phyloP scores from a whole-genome alignment of 768 basidiomycete species.

The Trametes elegans region DNA sequence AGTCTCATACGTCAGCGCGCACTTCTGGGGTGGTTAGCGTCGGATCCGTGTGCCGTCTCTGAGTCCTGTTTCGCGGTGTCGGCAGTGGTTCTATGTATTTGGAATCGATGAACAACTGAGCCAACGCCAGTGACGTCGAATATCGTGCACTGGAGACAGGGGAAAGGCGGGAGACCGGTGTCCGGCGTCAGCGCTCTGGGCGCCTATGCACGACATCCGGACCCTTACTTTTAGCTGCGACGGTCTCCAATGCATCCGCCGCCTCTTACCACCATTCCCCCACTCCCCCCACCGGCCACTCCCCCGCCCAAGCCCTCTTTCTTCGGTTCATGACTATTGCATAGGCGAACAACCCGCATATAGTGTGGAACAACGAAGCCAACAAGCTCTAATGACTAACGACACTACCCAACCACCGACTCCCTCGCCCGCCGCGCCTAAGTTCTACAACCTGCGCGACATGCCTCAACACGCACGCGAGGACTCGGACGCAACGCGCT shows the following conservation, averaged over 20 bases:
- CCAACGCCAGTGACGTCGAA: too few relatives aligned
- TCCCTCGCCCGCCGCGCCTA: constrained; percentile 1
- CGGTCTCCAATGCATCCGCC: background rate
- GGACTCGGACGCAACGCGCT: background rate
- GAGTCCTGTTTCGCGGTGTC: too few relatives aligned
- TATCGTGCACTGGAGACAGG: too few relatives aligned
- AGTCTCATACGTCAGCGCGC: too few relatives aligned
- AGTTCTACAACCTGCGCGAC: background rate
- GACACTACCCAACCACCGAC: background rate
- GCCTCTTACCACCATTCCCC: background rate
- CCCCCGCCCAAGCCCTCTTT: background rate
- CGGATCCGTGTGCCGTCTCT: too few relatives aligned
- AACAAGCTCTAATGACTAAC: background rate
- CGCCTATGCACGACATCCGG: background rate
- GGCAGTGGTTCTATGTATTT: too few relatives aligned
- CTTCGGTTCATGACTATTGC: background rate
- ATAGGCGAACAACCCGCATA: too few relatives aligned
- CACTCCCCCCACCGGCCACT: background rate
- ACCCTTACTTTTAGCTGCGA: background rate
- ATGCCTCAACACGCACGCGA: background rate
- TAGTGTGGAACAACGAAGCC: background rate
- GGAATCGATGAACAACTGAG: too few relatives aligned
- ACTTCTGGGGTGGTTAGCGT: too few relatives aligned
- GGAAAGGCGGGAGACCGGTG: too few relatives aligned
- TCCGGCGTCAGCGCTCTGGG: too few relatives aligned